Evolutionary conservation across 2,329 filamentous ascomycete species (phyloP), one percentile per base, ranked within the genome.

Genomic region (Fusarium hainanense): DNA sequence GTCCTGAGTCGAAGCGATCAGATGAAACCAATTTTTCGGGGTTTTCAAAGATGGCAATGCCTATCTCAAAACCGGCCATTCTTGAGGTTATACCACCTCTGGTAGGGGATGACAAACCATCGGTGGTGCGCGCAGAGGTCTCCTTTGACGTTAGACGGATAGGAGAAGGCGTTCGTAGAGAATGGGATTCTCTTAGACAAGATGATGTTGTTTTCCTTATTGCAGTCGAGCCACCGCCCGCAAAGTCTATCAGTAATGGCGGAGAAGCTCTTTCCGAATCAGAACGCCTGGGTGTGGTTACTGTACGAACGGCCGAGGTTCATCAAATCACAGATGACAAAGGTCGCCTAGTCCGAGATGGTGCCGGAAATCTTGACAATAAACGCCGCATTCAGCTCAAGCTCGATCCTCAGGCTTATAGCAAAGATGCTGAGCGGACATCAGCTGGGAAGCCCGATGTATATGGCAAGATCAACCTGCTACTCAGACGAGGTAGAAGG

Each of bases 131-230:
- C 66, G 93, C 93, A 18, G 96, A 99, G 79, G 89, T 99, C 48
- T 87, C 89, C 6, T 85, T 98, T 41, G 94, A 98, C 77, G 88
- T 97, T 54, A 91, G 91, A 73, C 89, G 90, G 55, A 82, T 98
- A n/a, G 88, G 89, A 55, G 90, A 93, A 27, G 87, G 90, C 54
- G 84, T 97, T 47, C 89, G 93, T 56, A 87, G 86, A 72, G 96
- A 98, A 75, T 99, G 96, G 96, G 96, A 98, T 74, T 89, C 90
- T 7, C 84, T 99, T 40, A 90, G 92, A 34, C 89, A 91, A 3
- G 94, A 94, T 71, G 97, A 99, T 79, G 92, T 96, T 2, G 89
- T 99, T 4, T 99, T 97, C 77, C 85, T 99, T 27, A 83, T 98
- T 40, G 88, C 91, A 16, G 87, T 98, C 3, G 88, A 94, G 71